These are phyloP conservation scores for Asterochloris erici DNA, from an alignment of 139 green algal species.

Conservation along the genomic window DNA sequence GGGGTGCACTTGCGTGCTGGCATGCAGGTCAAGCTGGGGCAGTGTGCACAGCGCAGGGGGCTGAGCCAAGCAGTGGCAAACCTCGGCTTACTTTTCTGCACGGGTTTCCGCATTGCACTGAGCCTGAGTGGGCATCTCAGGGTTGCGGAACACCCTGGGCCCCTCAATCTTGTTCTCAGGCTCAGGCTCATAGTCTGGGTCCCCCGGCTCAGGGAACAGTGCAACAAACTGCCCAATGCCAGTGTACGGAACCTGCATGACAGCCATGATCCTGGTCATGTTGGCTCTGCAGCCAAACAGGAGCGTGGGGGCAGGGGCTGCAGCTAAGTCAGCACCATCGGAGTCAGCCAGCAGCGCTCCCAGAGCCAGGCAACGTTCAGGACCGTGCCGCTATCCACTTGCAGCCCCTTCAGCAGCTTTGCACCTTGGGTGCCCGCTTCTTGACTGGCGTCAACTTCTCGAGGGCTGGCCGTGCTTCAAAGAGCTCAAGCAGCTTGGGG, in stretches of 20 bases:
- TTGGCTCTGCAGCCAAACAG: no score
- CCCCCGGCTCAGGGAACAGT: constrained; percentile 61
- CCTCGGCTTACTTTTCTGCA: constrained; percentile 58
- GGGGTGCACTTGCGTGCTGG: no score
- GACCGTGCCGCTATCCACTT: no score
- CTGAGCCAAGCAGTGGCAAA: background rate
- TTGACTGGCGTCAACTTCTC: constrained; percentile 7
- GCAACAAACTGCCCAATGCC: constrained; percentile 61
- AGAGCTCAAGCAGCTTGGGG: constrained; percentile 69
- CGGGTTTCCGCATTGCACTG: constrained; percentile 67
- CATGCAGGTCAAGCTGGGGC: no score
- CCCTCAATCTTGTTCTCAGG: constrained; percentile 20
- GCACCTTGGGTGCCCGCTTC: constrained; percentile 22
- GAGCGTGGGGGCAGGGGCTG: no score
- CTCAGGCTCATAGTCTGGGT: constrained; percentile 73
- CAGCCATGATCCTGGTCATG: background rate
- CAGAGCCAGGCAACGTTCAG: background rate
- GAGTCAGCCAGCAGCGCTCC: no score
- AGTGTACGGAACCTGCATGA: constrained; percentile 44
- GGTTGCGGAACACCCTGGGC: constrained; percentile 50
- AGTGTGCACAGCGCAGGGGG: no score
- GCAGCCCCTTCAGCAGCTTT: no score
- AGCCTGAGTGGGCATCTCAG: constrained; percentile 64
- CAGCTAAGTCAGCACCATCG: no score
- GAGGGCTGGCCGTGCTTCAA: constrained; percentile 46